Evolutionary conservation across 2,329 filamentous ascomycete genomes (phyloP).

Genomic region (Colletotrichum gloeosporioides): DNA sequence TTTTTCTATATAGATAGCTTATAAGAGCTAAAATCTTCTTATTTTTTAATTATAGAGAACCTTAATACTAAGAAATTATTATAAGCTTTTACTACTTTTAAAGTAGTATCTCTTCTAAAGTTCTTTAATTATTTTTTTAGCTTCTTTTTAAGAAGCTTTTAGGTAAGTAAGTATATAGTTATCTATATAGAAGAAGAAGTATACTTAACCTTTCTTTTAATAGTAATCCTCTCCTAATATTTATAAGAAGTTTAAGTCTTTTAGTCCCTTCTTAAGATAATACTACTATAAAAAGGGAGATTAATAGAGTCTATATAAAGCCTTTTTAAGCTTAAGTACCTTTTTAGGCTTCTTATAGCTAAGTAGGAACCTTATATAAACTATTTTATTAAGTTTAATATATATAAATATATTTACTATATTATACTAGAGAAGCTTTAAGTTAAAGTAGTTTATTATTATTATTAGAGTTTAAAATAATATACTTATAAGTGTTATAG

Average conservation of each 20-base stretch:
- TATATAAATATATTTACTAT: neutral
- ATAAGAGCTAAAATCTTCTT: neutral
- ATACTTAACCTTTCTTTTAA: neutral
- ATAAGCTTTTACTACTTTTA: neutral
- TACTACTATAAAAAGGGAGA: neutral
- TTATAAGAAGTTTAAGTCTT: neutral
- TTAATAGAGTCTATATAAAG: neutral
- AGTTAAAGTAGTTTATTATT: neutral
- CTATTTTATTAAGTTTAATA: neutral
- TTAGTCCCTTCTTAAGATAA: neutral
- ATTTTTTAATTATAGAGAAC: neutral
- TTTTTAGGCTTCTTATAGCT: neutral
- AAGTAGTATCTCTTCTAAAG: neutral
- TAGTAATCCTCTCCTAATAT: neutral
- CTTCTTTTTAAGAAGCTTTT: accelerated
- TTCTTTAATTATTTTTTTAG: neutral
- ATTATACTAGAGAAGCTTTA: neutral
- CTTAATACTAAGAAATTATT: neutral
- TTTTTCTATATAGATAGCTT: neutral
- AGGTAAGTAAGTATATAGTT: neutral
- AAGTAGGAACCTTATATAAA: neutral
- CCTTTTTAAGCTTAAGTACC: neutral
- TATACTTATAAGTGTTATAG: neutral
- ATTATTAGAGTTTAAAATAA: neutral
- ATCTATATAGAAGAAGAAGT: neutral